Base-by-base conservation (phyloP, 352 stramenopile genomes). In the Pythium plurisporium region DNA sequence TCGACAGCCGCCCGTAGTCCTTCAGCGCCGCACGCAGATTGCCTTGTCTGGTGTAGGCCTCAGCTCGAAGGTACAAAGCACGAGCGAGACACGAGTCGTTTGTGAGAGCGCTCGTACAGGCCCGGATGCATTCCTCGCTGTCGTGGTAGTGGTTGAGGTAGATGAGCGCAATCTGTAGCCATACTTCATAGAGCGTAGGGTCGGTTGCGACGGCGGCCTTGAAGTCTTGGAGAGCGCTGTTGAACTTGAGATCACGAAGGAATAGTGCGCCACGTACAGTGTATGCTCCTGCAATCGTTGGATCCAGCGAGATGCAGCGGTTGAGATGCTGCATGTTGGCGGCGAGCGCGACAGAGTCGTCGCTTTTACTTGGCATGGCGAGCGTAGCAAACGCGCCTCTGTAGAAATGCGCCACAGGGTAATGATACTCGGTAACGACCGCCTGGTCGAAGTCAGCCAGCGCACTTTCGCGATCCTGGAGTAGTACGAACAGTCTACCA, bases 61-160 rank as follows among this genome's bases (percentile, higher is more conserved):
- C 82, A 12, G 51, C 82, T 14, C 82, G 77, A 30, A 92, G 41
- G 46, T 89, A 89, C 15, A 92, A 58, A 27, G 78, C 82, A 8
- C 77, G 66, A 20, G 72, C 61, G 19, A 92, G 68, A 34, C 74
- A 71, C 20, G 76, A 76, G 40, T 92, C 82, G 33, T 87, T 89
- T 2, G 65, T 69, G 19, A 90, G 53, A 9, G 82, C 82, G 33
- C 64, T 88, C 1, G 75, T 72, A 38, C 79, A 92, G 19, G 79
- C 79, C 22, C 75, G 76, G 30, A 87, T 71, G 48, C 79, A 87
- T 31, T 72, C 82, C 17, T 79, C 79, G 41, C 70, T 73, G 55
- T 92, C 82, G 43, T 90, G 82, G 48, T 89, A 92, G 51, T 92
- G 79, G 42, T 87, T 89, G 5, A 92, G 58, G 50, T 87, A 90